Base-by-base conservation (phyloP, 495 filamentous ascomycete genomes). In the Trichodelitschia bisporula region DNA sequence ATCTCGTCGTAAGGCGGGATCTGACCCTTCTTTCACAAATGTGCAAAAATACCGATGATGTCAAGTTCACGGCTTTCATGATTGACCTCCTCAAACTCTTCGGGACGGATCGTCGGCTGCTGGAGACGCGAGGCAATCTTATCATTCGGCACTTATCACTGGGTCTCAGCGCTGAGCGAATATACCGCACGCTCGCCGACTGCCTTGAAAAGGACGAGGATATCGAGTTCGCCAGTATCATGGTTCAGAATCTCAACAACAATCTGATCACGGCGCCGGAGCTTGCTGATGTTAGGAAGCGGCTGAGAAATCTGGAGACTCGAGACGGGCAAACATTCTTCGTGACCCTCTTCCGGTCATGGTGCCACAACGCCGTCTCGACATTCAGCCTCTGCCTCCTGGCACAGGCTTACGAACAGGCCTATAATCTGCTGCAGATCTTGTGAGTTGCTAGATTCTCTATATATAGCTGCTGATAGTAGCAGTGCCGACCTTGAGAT, bases 161-260 rank as follows among this genome's bases (percentile, higher is more conserved):
- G 29, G 92, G 75, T 37, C 55, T 99, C 18, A 89, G 82, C 37
- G 70, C 89, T 1, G 89, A 95, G 47, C 67, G 83, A 29, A 99
- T 99, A 35, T 99, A 93, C 45, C 73, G 89, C 18, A 95, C 82
- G 3, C 52, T 99, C 29, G 89, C 89, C 27, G 89, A 95, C 38
- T 92, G 86, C 48, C 70, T 99, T 4, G 89, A 95, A 49, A 91
- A 89, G 38, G 89, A 99, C 49, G 84, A 95, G 56, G 86, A 99
- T 45, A 62, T 93, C 19, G 89, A 95, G 46, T 99, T 99, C 50
- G 82, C 89, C 12, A 92, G 83, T 39, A 99, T 95, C 41, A 99
- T 99, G 89, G 80, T 99, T 16, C 89, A 95, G 44, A 93, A 95
- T 48, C 59, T 99, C 26, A 99, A 99, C 52, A 99, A 99, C 43